Base-by-base conservation (phyloP, 495 filamentous ascomycete genomes). In the Annulohypoxylon bovei region DNA sequence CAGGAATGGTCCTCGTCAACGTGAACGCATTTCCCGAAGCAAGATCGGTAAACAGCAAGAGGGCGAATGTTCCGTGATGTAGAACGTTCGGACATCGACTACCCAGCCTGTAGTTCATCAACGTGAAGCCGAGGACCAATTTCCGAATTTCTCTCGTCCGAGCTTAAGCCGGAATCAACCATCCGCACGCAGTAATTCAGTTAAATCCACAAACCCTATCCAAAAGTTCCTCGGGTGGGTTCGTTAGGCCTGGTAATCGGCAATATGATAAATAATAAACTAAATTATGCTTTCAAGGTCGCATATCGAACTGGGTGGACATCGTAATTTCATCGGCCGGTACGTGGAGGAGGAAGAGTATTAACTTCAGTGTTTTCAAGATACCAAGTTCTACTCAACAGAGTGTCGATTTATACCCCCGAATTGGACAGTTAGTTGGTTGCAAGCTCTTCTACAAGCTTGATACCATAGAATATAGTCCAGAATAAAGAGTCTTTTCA, bases 51-150 rank as follows among this genome's bases (percentile, higher is more conserved):
- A 92, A 77, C 90, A 93, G 77, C 90, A 93, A 68, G 93, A 97
- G 71, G 88, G 86, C 33, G 94, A 98, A 59, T 98, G 94, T 78
- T 79, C 88, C 33, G 80, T 97, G 53, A 96, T 97, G 93, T 97
- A 77, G 74, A 62, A 70, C 54, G 37, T 59, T 42, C 64, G 65
- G 75, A 50, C 40, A 67, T 65, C 57, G n/a, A 57, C 72, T 42
- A 33, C 59, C 25, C 22, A 35, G 7, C 54, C 60, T 56, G 12
- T 14, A 59, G 18, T 46, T 7, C 6, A 37, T 42, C 35, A 40
- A 44, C 25, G 14, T 22, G 49, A 27, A 22, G n/a, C 47, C 27
- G 32, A 59, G 52, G 25, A 54, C 32, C 35, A 32, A 28, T 20
- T 32, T 27, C 28, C 27, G 44, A 58, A 20, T 8, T 55, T 42